Evolutionary conservation across 75 land plant species (phyloP).

Genomic region (Gnetum montanum): DNA sequence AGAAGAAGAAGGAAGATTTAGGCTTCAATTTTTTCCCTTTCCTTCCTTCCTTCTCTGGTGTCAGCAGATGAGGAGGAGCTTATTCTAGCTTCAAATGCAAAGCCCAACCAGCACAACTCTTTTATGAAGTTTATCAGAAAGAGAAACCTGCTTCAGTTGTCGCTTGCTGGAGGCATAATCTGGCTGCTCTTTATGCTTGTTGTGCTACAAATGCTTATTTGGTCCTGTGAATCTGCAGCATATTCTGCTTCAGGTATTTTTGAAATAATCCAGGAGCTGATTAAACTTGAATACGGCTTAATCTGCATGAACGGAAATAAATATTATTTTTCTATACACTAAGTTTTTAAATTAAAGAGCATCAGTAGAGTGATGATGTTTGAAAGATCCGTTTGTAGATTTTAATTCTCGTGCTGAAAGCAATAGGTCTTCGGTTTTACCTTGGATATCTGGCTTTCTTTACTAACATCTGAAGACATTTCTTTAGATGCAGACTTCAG

Average conservation of each 20-base stretch:
- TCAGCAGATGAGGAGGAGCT: conserved; percentile 21
- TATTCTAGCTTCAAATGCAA: neutral
- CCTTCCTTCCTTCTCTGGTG: neutral
- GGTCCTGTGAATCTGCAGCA: conserved; percentile 53
- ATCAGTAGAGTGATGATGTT: too few species aligned
- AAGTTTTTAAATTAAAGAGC: neutral
- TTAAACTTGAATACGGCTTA: neutral
- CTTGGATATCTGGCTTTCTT: too few species aligned
- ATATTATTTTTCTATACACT: neutral
- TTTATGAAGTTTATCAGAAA: conserved; percentile 37
- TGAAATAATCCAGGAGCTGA: neutral
- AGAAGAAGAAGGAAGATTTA: neutral
- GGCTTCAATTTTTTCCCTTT: neutral
- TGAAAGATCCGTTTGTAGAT: too few species aligned
- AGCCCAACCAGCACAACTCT: conserved; percentile 14
- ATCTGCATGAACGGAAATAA: neutral
- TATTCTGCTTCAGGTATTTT: conserved; percentile 38
- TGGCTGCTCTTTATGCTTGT: conserved; percentile 50
- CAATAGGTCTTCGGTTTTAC: too few species aligned
- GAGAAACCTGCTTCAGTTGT: conserved; percentile 32
- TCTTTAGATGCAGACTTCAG: too few species aligned
- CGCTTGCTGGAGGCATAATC: conserved; percentile 36
- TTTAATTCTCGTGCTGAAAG: too few species aligned
- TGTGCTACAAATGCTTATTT: conserved; percentile 38
- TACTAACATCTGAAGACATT: too few species aligned